Percentiles rank a stretch among this genome's conserved stretches.
Conservation (phyloP, 768 basidiomycete genomes). For the Leccinum rimulosum region DNA sequence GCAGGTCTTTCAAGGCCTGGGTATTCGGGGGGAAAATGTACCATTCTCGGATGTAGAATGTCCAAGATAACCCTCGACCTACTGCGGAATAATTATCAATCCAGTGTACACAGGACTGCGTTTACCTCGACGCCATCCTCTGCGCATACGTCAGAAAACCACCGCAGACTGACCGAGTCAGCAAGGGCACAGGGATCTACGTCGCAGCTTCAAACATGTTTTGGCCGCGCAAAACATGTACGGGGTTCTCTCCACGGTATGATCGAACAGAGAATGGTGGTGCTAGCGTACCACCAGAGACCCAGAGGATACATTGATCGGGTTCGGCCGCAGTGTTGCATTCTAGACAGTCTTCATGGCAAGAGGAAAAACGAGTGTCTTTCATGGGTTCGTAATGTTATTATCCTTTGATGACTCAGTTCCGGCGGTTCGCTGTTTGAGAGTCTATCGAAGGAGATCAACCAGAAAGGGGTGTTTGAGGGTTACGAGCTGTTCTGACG, state of each 20-base stretch:
- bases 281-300: neutral
- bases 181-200: neutral
- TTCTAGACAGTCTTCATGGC: neutral
- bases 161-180: neutral
- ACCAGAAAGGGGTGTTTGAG: neutral
- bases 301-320: neutral
- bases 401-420: neutral
- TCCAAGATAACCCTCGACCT: neutral
- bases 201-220: neutral
- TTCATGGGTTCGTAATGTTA: neutral
- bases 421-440: neutral
- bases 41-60: neutral
- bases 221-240: neutral
- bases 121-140: slow-evolving; percentile 7
- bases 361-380: neutral
- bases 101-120: neutral
- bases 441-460: neutral
- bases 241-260: neutral
- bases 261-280: neutral
- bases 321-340: neutral
- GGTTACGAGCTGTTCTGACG: neutral
- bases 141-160: neutral
- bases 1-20: neutral
- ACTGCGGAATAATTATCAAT: neutral
- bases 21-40: neutral